Evolutionary conservation across 2,329 filamentous ascomycete genomes (phyloP), one percentile per base, ranked within the genome.

Genomic region (Colletotrichum lentis): DNA sequence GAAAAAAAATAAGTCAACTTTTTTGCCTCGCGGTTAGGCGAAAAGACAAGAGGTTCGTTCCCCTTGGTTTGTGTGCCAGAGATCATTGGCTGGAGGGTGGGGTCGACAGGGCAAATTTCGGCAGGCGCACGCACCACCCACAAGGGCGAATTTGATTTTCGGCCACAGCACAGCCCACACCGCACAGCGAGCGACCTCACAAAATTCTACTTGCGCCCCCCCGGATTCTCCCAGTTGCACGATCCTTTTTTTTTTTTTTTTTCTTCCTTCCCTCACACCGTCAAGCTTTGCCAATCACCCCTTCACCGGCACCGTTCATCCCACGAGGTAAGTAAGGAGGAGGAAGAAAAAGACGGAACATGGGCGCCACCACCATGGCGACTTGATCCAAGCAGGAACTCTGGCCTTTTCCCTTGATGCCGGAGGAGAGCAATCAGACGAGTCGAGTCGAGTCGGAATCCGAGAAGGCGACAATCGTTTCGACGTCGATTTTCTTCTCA

Each of bases 361-460:
- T 44, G 43, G 18, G 14, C n/a, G 16, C 65, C 62, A 69, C 65
- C 62, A 69, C 62, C 69, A 73, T 72, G 70, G 76, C 72, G 53
- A 64, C 71, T 67, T 72, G 71, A 73, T 69, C 69, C 73, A 75
- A 73, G 73, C 73, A 75, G 77, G 71, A 73, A 77, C 79, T 76
- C 74, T 81, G 79, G 77, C 78, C 77, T 80, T 77, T 77, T 80
- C 77, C 77, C 65, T 81, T 79, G 77, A 84, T 84, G 86, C 85
- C 85, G 78, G 85, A 80, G 83, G 84, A 83, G 83, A 86, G 84
- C 85, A 90, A 89, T 90, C 87, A 81, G 74, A 73, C 75, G 78
- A 76, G 72, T 72, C 73, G 78, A 76, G 72, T 72, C 73, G 73
- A 65, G 66, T 37, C 46, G 16, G 18, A 37, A 67, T 43, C 3